A percentile compares a stretch with the other conserved stretches of the same genome.
Evolutionary conservation across 1,139 yeast species (phyloP).

Genomic region (Wickerhamiella pararugosa): DNA sequence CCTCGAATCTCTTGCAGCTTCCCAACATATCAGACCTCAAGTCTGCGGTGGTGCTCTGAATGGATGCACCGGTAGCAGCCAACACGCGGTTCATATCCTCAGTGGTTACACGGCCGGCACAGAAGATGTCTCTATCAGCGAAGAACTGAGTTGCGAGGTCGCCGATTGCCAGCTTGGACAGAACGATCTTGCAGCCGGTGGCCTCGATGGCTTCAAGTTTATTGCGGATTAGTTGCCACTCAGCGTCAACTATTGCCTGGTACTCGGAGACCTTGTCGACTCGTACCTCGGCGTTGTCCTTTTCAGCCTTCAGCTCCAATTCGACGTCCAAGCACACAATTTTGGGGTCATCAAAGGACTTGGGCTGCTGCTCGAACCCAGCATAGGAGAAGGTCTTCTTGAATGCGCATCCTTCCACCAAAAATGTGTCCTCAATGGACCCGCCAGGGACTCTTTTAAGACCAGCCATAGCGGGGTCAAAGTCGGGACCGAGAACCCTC

Average conservation of each 20-base stretch:
- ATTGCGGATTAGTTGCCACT: constrained; percentile 84
- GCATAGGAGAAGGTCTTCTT: constrained; percentile 95
- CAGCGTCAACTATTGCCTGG: constrained; percentile 95
- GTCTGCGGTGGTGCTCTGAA: constrained; percentile 83
- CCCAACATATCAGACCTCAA: constrained; percentile 62
- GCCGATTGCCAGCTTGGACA: constrained; percentile 92
- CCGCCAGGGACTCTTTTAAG: constrained; percentile 95
- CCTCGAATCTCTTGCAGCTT: constrained; percentile 75
- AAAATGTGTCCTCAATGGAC: constrained; percentile 81
- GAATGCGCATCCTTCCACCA: constrained; percentile 90
- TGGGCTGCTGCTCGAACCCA: constrained; percentile 98
- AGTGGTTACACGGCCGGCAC: constrained; percentile 86
- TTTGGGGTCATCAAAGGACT: constrained; percentile 62
- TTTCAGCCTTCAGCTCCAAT: constrained; percentile 91
- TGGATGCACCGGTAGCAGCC: constrained; percentile 84
- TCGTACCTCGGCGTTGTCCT: constrained; percentile 98
- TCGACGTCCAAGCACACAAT: constrained; percentile 80
- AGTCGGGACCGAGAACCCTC: constrained; percentile 60
- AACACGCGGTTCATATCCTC: constrained; percentile 90
- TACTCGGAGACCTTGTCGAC: constrained; percentile 88
- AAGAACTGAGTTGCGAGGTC: constrained; percentile 96
- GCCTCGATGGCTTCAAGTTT: constrained; percentile 70
- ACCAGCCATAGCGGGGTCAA: constrained; percentile 85
- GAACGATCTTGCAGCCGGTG: constrained; percentile 83
- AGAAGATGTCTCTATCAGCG: constrained; percentile 90